Base-by-base conservation (phyloP, 768 basidiomycete species). In the Leucosporidium yakuticum region DNA sequence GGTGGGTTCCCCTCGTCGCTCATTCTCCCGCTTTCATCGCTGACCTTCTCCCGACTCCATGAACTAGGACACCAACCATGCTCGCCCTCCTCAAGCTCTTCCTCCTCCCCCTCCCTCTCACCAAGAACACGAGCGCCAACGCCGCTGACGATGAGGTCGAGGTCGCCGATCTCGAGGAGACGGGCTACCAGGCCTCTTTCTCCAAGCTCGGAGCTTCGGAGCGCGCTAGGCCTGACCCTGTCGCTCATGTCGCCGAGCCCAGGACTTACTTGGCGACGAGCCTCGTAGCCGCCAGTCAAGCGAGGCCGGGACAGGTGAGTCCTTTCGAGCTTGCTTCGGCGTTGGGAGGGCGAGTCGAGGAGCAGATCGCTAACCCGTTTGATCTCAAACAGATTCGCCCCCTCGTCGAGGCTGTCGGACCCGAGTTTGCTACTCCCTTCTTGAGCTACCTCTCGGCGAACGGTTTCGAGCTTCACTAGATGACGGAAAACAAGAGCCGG, bases 141-240 rank as follows among this genome's bases (percentile, higher is more conserved):
- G 70, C 66, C 1, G 39, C 39, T 44, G 79, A 75, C 6, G 81
- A 86, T n/a, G 85, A 86, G 57, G 77, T 82, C 12, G 80, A 85
- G 55, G 81, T 81, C 0, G 85, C 96, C 56, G 95, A 97, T 77
- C 87, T 86, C 69, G 95, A 97, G 76, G 94, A 97, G 76, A 88
- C 88, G 9, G 90, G 92, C 1, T 97, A 97, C 79, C 96, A 98
- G 76, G 90, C 91, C 0, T 89, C 91, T 6, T 98, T 94, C 80
- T 92, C 92, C 61, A 85, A 88, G 47, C 83, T 97, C 23, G 94
- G 92, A 0, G 90, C 95, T 1, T 87, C 88, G 2, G 88, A 90
- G 69, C 62, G 67, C 36, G 68, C 67, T 0, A 32, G 65, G 2
- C 60, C 57, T 21, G 90, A 91, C 77, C 86, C 86, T 0, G 84